These are phyloP conservation scores for Aspergillus baeticus DNA, from an alignment of 495 filamentous ascomycete genomes.

Conservation along the genomic window DNA sequence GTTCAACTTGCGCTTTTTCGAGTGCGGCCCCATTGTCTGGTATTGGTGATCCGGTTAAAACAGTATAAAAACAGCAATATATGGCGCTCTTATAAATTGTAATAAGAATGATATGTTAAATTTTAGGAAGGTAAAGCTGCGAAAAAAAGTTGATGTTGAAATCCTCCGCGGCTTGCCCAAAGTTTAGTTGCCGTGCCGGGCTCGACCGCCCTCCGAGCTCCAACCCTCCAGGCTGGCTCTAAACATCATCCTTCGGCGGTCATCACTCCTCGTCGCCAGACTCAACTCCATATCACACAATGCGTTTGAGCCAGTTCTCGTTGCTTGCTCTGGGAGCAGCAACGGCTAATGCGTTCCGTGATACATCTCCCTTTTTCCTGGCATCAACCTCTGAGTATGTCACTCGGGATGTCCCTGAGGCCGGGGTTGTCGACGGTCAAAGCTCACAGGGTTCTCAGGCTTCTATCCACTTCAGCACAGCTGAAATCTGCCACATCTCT, in stretches of 20 bases:
- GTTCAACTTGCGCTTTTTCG: slow-evolving; percentile 64
- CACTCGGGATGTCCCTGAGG: slow-evolving; percentile 12
- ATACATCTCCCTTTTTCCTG: slow-evolving; percentile 85
- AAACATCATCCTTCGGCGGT: slow-evolving; percentile 17
- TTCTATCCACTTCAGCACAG: slow-evolving; percentile 43
- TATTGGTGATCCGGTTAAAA: background rate
- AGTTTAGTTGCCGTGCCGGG: slow-evolving; percentile 12
- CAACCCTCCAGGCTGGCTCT: slow-evolving; percentile 21
- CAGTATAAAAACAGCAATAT: background rate
- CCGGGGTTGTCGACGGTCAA: slow-evolving; percentile 3
- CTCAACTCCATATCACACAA: slow-evolving; percentile 36
- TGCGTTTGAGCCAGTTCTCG: slow-evolving; percentile 61
- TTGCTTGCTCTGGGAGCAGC: slow-evolving; percentile 61
- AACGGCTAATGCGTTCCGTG: slow-evolving; percentile 67
- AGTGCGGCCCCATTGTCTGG: slow-evolving; percentile 44
- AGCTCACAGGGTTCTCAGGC: slow-evolving; percentile 39
- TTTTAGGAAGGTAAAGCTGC: background rate
- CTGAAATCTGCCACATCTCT: slow-evolving; percentile 43
- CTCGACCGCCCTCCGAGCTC: slow-evolving; percentile 28
- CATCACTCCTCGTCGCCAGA: slow-evolving; percentile 9
- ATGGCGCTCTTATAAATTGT: background rate
- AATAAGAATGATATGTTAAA: background rate
- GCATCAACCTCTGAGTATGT: slow-evolving; percentile 77
- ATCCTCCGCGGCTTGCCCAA: background rate
- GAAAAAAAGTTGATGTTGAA: slow-evolving; percentile 13